Evolutionary conservation across 225 moss, liverwort and hornwort genomes (phyloP), one percentile per base, ranked within the genome.

Genomic region (Marchantia polymorpha): DNA sequence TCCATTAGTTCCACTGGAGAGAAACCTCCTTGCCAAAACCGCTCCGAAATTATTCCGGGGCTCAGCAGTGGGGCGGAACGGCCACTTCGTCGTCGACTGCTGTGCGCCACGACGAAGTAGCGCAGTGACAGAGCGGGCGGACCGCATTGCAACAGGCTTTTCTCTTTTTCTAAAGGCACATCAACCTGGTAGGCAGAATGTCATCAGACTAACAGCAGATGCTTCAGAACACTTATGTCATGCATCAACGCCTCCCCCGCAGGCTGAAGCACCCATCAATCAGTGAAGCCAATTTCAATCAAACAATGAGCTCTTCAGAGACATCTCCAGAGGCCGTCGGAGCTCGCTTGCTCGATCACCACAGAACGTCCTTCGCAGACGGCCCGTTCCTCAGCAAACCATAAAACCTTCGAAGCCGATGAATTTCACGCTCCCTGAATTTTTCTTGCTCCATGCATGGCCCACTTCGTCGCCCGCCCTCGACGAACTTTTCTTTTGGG

Each of bases 21-120:
- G 80, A 26, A 84, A 74, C 75, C 82, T 72, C 67, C 82, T 79
- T 27, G 79, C 77, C 26, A 82, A 63, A 56, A 77, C 68, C 48
- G 60, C 51, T 26, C 77, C 81, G 11, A 52, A 66, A 72, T 82
- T 11, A 56, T 70, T 48, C 72, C 71, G 25, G 23, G 74, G n/a
- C 22, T 63, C 77, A 66, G 78, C 75, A 72, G 72, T 53, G 81
- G 82, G 79, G 61, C 77, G 76, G 66, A 82, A 84, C 69, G 75
- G 82, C 79, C 80, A 72, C 59, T 59, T 79, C 65, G 81, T 51
- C 59, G 81, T 30, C 31, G 82, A 82, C 77, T 82, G 82, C 77
- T 80, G 76, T 84, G 76, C 80, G 63, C 67, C 82, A 47, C 84
- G 84, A 71, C 84, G 69, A 39, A 84, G 58, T 20, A 84, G 79